Evolutionary conservation across 2,329 filamentous ascomycete genomes (phyloP).

Genomic region (Nigrospora osmanthi): DNA sequence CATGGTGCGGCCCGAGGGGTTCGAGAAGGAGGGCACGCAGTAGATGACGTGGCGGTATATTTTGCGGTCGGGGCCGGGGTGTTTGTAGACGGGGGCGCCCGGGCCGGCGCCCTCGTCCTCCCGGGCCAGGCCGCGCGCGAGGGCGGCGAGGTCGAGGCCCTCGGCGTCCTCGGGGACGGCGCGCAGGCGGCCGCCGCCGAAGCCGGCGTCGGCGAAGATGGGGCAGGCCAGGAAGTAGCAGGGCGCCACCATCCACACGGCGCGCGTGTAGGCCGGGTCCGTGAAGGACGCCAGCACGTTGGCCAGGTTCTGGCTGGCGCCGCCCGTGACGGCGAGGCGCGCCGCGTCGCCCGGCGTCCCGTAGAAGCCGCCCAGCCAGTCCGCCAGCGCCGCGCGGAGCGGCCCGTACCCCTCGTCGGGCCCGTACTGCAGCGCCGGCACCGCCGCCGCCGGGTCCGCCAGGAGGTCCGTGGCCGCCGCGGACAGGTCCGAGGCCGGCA

Average conservation of each 20-base stretch:
- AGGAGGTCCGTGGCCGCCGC: conserved; percentile 54
- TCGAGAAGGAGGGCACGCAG: conserved; percentile 79
- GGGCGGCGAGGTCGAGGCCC: conserved; percentile 61
- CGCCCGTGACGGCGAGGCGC: conserved; percentile 74
- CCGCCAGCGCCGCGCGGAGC: conserved; percentile 60
- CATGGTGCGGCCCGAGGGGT: conserved; percentile 82
- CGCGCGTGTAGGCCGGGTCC: conserved; percentile 66
- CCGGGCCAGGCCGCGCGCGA: conserved; percentile 41
- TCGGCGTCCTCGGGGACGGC: conserved; percentile 71
- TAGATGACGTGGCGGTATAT: conserved; percentile 86
- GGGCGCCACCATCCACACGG: conserved; percentile 75
- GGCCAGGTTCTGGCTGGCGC: conserved; percentile 76
- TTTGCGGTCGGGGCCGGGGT: conserved; percentile 46
- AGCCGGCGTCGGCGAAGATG: conserved; percentile 79
- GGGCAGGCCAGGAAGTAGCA: conserved; percentile 78
- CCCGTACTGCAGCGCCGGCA: conserved; percentile 68
- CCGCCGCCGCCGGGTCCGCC: conserved; percentile 46
- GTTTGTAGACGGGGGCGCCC: conserved; percentile 1
- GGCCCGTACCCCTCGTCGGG: conserved; percentile 67
- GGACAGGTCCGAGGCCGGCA: conserved; percentile 57
- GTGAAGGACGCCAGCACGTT: conserved; percentile 73
- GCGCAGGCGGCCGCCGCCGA: conserved; percentile 54
- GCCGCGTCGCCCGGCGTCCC: conserved; percentile 26
- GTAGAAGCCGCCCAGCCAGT: conserved; percentile 64
- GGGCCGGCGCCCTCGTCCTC: conserved; percentile 7